A percentile compares a stretch with the other conserved stretches of the same genome.
phyloP scores from a whole-genome alignment of 257 asterid species.

The Solanum sitiens region DNA sequence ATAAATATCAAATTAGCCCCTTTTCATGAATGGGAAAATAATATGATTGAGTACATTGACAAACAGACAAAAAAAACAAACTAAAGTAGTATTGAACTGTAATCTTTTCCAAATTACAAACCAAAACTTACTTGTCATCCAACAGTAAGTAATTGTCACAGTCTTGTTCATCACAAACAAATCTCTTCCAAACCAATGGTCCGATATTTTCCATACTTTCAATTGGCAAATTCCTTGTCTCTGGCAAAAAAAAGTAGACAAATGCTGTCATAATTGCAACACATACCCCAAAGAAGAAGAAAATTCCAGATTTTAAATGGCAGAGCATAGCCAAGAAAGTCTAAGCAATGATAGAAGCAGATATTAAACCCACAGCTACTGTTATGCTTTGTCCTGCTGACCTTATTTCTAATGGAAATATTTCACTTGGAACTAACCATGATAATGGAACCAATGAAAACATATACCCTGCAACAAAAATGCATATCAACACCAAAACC shows the following conservation, averaged over 20 bases:
- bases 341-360: constrained; percentile 33
- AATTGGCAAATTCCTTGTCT: constrained; percentile 33
- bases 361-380: constrained; percentile 16
- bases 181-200: constrained; percentile 35
- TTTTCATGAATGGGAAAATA: neutral
- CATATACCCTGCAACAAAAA: too few species aligned
- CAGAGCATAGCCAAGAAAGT: constrained; percentile 37
- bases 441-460: too few species aligned
- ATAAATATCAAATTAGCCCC: neutral
- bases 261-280: constrained; percentile 29
- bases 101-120: neutral
- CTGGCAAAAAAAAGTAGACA: constrained; percentile 28
- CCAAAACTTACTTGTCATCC: neutral
- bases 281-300: constrained; percentile 44
- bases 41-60: neutral
- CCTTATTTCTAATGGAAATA: too few species aligned
- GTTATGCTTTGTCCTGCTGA: constrained; percentile 41
- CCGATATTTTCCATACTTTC: constrained; percentile 27
- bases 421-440: too few species aligned
- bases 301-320: constrained; percentile 30
- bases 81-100: neutral
- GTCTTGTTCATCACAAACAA: neutral
- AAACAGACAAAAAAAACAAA: neutral
- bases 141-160: neutral
- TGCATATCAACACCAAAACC: too few species aligned